Base-by-base conservation (phyloP, 192 early-diverging fungal species). In the Coemansia brasiliensis region DNA sequence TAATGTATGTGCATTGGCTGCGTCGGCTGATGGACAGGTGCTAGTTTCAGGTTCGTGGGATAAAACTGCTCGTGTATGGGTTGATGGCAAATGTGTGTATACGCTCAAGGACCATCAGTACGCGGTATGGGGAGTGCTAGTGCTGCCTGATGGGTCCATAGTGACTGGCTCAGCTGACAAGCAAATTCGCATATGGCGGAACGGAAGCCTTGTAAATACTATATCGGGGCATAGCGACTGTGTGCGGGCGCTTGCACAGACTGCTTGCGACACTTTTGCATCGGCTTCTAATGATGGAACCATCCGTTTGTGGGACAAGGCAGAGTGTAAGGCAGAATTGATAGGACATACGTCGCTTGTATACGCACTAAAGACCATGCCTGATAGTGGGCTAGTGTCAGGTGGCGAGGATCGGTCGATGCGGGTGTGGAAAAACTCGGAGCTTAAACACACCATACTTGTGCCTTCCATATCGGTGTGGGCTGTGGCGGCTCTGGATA, bases 31-130 rank as follows among this genome's bases (percentile, higher is more conserved):
- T 21, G 77, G 82, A 20, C 87, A 84, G 15, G 72, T 84, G 17
- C 70, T 99, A 17, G 85, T 98, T 16, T 95, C 94, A 18, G 98
- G 95, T n/a, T 96, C 93, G 6, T 98, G 96, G 98, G 98, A 99
- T 82, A 88, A 85, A 18, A 92, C 94, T 7, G 94, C 89, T 5
- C 89, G 85, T 55, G 83, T 98, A 12, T 99, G 98, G 98, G 79
- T 82, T 48, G 80, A 94, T 56, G 92, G 87, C 59, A 64, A 88
- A 52, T 84, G 82, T 38, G 66, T 79, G n/a, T 59, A 85, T 29
- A 88, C 87, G 0, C 79, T 98, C 29, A 55, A 70, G 18, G 94
- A 91, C 3, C 96, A 99, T 59, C 48, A 74, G 18, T 83, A 85
- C 21, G 90, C 95, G 6, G 92, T 99, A 7, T 98, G 96, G 96